These are phyloP conservation scores for Phaseolus coccineus DNA, from an alignment of 331 rosid species.

Conservation along the genomic window DNA sequence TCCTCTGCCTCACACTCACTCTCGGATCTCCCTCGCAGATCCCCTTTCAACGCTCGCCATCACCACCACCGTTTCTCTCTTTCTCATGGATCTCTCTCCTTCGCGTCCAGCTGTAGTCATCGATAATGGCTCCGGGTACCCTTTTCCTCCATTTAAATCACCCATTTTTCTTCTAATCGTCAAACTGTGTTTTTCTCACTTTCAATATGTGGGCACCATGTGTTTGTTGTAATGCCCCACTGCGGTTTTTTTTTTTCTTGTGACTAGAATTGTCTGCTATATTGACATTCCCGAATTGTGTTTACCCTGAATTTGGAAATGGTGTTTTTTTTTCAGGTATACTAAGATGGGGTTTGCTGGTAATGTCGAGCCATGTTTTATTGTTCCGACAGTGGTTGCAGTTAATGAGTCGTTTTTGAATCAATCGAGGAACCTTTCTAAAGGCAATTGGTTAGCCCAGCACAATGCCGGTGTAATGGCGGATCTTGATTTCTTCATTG, in stretches of 20 bases:
- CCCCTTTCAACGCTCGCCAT: constrained; percentile 44
- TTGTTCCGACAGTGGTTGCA: constrained; percentile 89
- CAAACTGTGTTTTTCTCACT: neutral
- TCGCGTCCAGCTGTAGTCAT: constrained; percentile 98
- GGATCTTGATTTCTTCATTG: constrained; percentile 98
- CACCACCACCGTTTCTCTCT: constrained; percentile 26
- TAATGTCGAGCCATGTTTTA: constrained; percentile 96
- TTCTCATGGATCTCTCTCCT: constrained; percentile 89
- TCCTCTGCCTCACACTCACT: constrained; percentile 59
- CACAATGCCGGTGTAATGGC: constrained; percentile 99
- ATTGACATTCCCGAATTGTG: constrained; percentile 13
- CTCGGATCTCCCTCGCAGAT: constrained; percentile 75
- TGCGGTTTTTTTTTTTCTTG: neutral
- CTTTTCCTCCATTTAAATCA: neutral
- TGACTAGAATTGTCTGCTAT: neutral
- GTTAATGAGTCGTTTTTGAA: constrained; percentile 85
- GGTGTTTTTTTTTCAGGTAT: constrained; percentile 58
- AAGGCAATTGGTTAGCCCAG: constrained; percentile 85
- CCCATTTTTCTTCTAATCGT: neutral
- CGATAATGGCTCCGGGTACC: constrained; percentile 97
- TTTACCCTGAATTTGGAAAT: constrained; percentile 24
- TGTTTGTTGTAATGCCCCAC: constrained; percentile 58
- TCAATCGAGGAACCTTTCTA: constrained; percentile 75
- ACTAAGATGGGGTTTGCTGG: constrained; percentile 99
- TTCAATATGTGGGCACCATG: constrained; percentile 21